Conservation (phyloP, 495 filamentous ascomycete species). For the Durotheca rogersii region DNA sequence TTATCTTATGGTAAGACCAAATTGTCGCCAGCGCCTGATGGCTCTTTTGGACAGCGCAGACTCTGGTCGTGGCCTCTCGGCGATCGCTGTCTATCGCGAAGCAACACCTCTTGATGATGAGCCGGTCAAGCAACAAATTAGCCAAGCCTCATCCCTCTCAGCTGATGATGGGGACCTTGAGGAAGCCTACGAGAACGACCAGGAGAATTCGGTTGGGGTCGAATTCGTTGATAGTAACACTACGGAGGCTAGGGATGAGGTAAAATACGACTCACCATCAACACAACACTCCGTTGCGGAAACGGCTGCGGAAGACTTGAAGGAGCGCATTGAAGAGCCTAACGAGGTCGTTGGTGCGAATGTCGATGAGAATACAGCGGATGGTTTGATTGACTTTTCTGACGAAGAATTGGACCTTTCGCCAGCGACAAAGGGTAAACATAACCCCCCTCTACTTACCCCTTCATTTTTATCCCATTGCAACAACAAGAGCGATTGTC, state of each 20-base stretch:
- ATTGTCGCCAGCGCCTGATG: conserved; percentile 34
- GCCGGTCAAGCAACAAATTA: conserved; percentile 5
- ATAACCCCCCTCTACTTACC: conserved; percentile 4
- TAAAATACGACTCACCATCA: conserved; percentile 17
- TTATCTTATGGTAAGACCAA: conserved; percentile 36
- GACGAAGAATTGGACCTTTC: conserved; percentile 37
- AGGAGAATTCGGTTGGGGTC: neutral
- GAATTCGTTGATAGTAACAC: conserved; percentile 12
- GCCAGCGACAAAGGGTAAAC: conserved; percentile 30
- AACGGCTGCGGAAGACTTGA: neutral
- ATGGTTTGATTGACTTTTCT: conserved; percentile 34
- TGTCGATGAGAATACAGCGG: conserved; percentile 4
- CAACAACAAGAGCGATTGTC: conserved; percentile 6
- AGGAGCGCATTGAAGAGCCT: conserved; percentile 15
- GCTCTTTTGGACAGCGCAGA: conserved; percentile 36
- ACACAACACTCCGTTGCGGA: conserved; percentile 6
- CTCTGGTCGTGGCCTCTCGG: conserved; percentile 34
- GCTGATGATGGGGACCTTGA: conserved; percentile 7
- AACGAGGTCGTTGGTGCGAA: conserved; percentile 19
- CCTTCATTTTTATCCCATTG: conserved; percentile 1
- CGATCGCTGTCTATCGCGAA: conserved; percentile 34
- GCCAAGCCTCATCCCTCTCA: conserved; percentile 12
- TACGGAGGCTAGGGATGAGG: conserved; percentile 24
- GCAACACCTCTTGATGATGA: conserved; percentile 16
- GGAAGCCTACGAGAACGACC: neutral